Conservation (phyloP, 495 filamentous ascomycete genomes). For the Corynascus novoguineensis region DNA sequence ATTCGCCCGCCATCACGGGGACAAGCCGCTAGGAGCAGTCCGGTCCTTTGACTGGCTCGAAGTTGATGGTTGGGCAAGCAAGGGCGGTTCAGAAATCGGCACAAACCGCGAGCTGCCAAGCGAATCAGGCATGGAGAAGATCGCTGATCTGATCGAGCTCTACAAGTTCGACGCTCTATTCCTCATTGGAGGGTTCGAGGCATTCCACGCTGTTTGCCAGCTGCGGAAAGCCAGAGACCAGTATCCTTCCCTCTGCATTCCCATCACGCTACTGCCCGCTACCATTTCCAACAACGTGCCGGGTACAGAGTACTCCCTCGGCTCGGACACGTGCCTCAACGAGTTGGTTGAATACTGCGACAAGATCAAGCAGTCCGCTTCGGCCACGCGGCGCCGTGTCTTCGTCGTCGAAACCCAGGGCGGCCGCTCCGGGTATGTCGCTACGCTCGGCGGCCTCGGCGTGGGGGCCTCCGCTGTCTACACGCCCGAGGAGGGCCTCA, state of each 20-base stretch:
- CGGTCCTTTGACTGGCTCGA: conserved; percentile 86
- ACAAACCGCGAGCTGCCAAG: conserved; percentile 89
- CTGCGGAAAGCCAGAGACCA: conserved; percentile 71
- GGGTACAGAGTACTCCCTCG: conserved; percentile 93
- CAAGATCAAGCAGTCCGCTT: conserved; percentile 93
- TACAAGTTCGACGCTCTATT: conserved; percentile 90
- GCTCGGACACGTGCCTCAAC: conserved; percentile 95
- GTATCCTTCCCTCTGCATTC: conserved; percentile 84
- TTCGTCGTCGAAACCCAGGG: conserved; percentile 99
- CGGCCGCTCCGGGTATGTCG: conserved; percentile 88
- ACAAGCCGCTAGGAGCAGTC: conserved; percentile 75
- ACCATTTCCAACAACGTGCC: conserved; percentile 99
- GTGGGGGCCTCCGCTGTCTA: conserved; percentile 95
- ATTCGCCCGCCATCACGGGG: conserved; percentile 81
- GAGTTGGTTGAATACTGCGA: conserved; percentile 96
- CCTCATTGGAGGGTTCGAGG: conserved; percentile 94
- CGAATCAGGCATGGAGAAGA: conserved; percentile 73
- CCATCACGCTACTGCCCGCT: conserved; percentile 87
- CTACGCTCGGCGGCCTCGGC: conserved; percentile 79
- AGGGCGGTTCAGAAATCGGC: conserved; percentile 95
- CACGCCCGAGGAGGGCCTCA: conserved; percentile 93
- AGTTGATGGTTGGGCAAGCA: conserved; percentile 89
- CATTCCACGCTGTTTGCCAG: conserved; percentile 85
- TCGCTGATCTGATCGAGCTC: conserved; percentile 77
- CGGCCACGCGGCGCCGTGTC: conserved; percentile 81